These are phyloP conservation scores for Nemania diffusa DNA, from an alignment of 2,329 filamentous ascomycete species.

Conservation along the genomic window DNA sequence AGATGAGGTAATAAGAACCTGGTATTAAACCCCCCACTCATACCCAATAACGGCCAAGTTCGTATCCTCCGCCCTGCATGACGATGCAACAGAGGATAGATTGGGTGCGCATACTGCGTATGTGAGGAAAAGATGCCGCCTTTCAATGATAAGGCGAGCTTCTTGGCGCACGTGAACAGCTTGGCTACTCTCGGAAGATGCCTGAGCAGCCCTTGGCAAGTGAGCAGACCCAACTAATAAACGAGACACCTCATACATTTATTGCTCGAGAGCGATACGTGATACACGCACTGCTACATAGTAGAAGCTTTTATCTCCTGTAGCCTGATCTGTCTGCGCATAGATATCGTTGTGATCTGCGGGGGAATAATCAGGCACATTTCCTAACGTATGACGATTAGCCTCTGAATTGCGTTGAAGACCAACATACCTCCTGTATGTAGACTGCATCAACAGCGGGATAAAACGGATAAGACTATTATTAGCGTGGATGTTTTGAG, in stretches of 20 bases:
- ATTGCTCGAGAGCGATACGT: background rate
- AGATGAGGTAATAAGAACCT: slow-evolving; percentile 16
- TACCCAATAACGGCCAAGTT: slow-evolving; percentile 12
- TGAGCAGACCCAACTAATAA: background rate
- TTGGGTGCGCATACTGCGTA: no score
- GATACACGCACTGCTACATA: background rate
- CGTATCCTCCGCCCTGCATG: slow-evolving; percentile 6
- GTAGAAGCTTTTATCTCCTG: background rate
- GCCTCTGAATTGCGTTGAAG: background rate
- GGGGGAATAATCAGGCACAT: background rate
- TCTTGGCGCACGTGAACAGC: slow-evolving; percentile 7
- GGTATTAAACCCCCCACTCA: background rate
- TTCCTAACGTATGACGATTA: background rate
- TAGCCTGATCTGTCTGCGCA: no score
- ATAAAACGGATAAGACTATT: background rate
- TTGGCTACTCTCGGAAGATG: slow-evolving; percentile 2
- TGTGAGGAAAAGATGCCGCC: slow-evolving; percentile 5
- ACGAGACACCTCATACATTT: background rate
- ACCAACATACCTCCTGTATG: background rate
- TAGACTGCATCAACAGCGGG: slow-evolving; percentile 4
- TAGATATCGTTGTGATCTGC: background rate
- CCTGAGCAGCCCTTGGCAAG: background rate
- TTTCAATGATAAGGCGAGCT: slow-evolving; percentile 4
- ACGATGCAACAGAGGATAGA: slow-evolving; percentile 7
- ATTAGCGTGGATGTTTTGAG: background rate